Evolutionary conservation across 208 protist genomes (phyloP).

Genomic region (Leishmania tropica): DNA sequence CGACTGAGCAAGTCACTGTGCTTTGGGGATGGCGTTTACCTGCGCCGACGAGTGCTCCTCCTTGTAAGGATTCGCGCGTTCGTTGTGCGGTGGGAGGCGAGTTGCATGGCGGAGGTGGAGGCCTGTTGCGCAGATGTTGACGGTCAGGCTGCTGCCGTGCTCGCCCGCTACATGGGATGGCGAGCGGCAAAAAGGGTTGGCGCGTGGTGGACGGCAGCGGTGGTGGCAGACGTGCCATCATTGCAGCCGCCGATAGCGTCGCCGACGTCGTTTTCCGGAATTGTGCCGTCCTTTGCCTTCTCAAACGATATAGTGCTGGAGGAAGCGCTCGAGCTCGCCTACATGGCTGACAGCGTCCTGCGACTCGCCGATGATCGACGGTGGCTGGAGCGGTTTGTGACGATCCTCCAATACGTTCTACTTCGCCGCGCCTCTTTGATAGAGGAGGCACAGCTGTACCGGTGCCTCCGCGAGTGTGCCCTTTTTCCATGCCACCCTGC

Average conservation of each 20-base stretch:
- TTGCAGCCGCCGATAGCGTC: background rate
- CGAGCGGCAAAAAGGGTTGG: background rate
- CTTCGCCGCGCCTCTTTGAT: conserved; percentile 48
- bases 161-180: conserved; percentile 8
- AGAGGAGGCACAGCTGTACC: conserved; percentile 39
- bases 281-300: conserved; percentile 37
- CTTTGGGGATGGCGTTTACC: conserved; percentile 33
- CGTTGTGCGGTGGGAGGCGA: conserved; percentile 47
- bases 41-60: conserved; percentile 42
- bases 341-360: conserved; percentile 30
- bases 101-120: conserved; percentile 41
- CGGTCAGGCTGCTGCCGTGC: conserved; percentile 1
- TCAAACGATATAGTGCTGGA: conserved; percentile 27
- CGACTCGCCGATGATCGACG: conserved; percentile 23
- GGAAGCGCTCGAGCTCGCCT: conserved; percentile 33
- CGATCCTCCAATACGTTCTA: conserved; percentile 42
- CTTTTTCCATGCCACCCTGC: conserved; percentile 17
- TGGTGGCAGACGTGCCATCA: background rate
- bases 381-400: conserved; percentile 34
- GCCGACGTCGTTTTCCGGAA: conserved; percentile 24
- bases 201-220: background rate
- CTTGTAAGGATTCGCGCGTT: conserved; percentile 29
- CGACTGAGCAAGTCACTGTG: conserved; percentile 16
- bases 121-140: conserved; percentile 19
- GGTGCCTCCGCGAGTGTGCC: conserved; percentile 4